A percentile compares a stretch with the other conserved stretches of the same genome.
These are phyloP conservation scores for Paxillus involutus DNA, from an alignment of 768 basidiomycete species.

Conservation along the genomic window DNA sequence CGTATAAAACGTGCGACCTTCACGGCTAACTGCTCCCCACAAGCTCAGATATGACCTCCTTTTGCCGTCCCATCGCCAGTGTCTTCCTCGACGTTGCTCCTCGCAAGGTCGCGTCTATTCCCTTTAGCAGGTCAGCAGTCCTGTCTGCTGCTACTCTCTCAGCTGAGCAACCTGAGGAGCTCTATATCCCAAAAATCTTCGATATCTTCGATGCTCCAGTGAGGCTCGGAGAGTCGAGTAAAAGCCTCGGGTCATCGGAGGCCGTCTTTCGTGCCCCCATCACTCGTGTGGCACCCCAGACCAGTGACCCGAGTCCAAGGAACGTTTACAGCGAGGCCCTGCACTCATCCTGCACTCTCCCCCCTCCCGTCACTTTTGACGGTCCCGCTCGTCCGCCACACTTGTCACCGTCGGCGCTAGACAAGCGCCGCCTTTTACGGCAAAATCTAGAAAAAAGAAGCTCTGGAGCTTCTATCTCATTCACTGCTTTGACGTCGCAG, in stretches of 20 bases:
- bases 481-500: slow-evolving; percentile 15
- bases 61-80: slow-evolving; percentile 6
- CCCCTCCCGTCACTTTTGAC: slow-evolving; percentile 47
- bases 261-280: slow-evolving; percentile 2
- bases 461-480: slow-evolving; percentile 5
- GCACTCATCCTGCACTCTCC: slow-evolving; percentile 33
- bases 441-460: slow-evolving; percentile 1
- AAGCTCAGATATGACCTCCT: slow-evolving; percentile 13
- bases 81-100: slow-evolving; percentile 6
- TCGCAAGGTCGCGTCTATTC: slow-evolving; percentile 10
- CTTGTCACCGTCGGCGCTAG: slow-evolving; percentile 13
- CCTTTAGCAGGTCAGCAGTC: slow-evolving; percentile 14
- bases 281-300: slow-evolving; percentile 7
- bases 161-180: neutral
- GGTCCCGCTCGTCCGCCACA: slow-evolving; percentile 44
- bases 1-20: slow-evolving; percentile 18
- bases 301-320: slow-evolving; percentile 2
- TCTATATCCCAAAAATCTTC: slow-evolving; percentile 36
- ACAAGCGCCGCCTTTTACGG: slow-evolving; percentile 11
- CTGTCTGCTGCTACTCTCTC: slow-evolving; percentile 8
- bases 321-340: slow-evolving; percentile 8
- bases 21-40: neutral
- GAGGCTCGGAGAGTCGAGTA: slow-evolving; percentile 36
- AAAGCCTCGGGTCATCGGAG: slow-evolving; percentile 20
- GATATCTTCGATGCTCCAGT: slow-evolving; percentile 54